phyloP scores from a whole-genome alignment of 192 early-diverging fungal species.

The Dispira parvispora region DNA sequence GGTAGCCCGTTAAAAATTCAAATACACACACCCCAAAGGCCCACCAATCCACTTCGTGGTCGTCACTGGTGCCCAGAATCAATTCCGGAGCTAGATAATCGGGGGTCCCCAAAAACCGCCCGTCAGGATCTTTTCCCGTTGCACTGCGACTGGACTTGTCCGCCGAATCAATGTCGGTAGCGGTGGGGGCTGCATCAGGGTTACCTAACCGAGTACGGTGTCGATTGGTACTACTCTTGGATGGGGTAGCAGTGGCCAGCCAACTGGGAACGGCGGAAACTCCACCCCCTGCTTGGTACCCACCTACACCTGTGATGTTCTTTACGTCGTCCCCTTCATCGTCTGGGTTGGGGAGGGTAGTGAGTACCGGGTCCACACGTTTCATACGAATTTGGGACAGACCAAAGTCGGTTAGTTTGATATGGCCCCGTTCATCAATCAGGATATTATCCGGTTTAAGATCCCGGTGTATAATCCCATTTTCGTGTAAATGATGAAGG shows the following conservation, averaged over 20 bases:
- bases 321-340: neutral
- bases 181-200: neutral
- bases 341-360: neutral
- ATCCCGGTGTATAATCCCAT: constrained; percentile 81
- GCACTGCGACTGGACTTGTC: too few relatives aligned
- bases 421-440: constrained; percentile 71
- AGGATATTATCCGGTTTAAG: constrained; percentile 75
- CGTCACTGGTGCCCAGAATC: constrained; percentile 69
- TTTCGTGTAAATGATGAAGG: constrained; percentile 76
- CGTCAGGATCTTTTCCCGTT: neutral
- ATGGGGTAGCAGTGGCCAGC: constrained; percentile 8
- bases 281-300: constrained; percentile 11
- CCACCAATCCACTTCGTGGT: constrained; percentile 90
- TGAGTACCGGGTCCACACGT: constrained; percentile 9
- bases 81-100: constrained; percentile 92
- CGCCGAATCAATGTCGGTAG: too few relatives aligned
- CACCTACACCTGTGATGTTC: neutral
- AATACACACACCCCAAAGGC: constrained; percentile 79
- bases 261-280: constrained; percentile 10
- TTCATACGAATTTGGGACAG: constrained; percentile 63
- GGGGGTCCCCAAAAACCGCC: constrained; percentile 61
- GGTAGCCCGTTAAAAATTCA: constrained; percentile 77
- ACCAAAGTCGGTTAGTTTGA: constrained; percentile 93
- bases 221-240: too few relatives aligned
- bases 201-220: too few relatives aligned